These are phyloP conservation scores for Urtica urens DNA, from an alignment of 306 rosid species.

Conservation along the genomic window DNA sequence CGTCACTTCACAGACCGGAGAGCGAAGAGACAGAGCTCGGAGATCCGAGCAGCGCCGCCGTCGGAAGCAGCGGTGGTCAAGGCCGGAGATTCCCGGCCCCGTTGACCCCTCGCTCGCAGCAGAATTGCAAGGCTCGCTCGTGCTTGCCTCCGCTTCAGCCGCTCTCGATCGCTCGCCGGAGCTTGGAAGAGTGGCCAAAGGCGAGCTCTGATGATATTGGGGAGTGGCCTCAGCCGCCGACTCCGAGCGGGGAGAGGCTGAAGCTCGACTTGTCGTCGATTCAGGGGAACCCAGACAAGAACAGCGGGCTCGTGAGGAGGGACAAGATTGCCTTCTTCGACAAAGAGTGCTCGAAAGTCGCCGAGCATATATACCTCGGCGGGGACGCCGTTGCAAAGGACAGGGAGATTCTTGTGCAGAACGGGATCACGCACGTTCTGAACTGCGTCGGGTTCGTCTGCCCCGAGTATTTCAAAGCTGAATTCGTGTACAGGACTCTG, in stretches of 20 bases:
- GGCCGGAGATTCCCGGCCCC: constrained; percentile 62
- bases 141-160: constrained; percentile 89
- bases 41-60: constrained; percentile 39
- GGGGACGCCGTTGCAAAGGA: constrained; percentile 99
- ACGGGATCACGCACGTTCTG: constrained; percentile 84
- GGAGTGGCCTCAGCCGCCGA: constrained; percentile 94
- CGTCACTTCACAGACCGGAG: constrained; percentile 37
- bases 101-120: constrained; percentile 88
- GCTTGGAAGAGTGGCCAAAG: constrained; percentile 97
- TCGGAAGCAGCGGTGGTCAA: constrained; percentile 25
- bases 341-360: constrained; percentile 92
- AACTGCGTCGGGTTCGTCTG: constrained; percentile 97
- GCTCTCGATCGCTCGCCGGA: constrained; percentile 79
- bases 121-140: constrained; percentile 70
- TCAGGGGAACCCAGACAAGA: constrained; percentile 68
- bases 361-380: constrained; percentile 86
- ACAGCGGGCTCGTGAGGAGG: constrained; percentile 85
- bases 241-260: constrained; percentile 89
- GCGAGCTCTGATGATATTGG: constrained; percentile 93
- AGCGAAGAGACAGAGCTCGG: constrained; percentile 26
- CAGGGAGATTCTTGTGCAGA: constrained; percentile 73
- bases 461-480: constrained; percentile 84
- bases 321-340: constrained; percentile 98
- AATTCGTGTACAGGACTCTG: constrained; percentile 83
- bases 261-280: constrained; percentile 91